These are phyloP conservation scores for Taiwanofungus camphoratus DNA, from an alignment of 1,284 basidiomycete genomes.

Conservation along the genomic window DNA sequence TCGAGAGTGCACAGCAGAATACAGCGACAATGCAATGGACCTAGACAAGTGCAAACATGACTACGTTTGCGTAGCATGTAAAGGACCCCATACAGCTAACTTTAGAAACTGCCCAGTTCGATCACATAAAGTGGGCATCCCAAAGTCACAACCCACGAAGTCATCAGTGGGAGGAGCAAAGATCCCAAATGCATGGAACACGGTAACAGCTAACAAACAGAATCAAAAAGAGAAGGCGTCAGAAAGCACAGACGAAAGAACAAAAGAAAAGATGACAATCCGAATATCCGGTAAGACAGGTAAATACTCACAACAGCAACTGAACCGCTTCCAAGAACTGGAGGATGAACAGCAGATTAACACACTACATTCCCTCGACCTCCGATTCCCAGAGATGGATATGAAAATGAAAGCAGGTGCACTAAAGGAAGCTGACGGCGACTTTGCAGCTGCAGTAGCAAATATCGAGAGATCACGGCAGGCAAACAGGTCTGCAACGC, in stretches of 20 bases:
- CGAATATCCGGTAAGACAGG: too few species aligned
- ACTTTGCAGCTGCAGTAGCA: neutral
- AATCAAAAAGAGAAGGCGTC: neutral
- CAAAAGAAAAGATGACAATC: neutral
- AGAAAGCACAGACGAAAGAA: too few species aligned
- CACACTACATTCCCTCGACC: neutral
- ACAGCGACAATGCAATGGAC: neutral
- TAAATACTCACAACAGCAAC: neutral
- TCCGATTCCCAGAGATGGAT: neutral
- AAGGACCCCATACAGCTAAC: conserved; percentile 1
- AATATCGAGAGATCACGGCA: neutral
- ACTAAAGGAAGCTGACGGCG: neutral
- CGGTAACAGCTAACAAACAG: neutral
- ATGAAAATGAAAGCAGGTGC: neutral
- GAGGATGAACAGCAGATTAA: neutral
- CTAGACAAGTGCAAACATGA: neutral
- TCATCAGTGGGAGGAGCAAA: neutral
- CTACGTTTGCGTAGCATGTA: neutral
- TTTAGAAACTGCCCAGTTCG: neutral
- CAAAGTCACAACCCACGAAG: neutral
- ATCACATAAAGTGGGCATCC: neutral
- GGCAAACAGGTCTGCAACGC: neutral
- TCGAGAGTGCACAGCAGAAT: neutral
- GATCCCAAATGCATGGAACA: neutral
- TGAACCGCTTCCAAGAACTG: neutral